These are phyloP conservation scores for Pseudocercospora vitis DNA, from an alignment of 2,329 filamentous ascomycete genomes.

Conservation along the genomic window DNA sequence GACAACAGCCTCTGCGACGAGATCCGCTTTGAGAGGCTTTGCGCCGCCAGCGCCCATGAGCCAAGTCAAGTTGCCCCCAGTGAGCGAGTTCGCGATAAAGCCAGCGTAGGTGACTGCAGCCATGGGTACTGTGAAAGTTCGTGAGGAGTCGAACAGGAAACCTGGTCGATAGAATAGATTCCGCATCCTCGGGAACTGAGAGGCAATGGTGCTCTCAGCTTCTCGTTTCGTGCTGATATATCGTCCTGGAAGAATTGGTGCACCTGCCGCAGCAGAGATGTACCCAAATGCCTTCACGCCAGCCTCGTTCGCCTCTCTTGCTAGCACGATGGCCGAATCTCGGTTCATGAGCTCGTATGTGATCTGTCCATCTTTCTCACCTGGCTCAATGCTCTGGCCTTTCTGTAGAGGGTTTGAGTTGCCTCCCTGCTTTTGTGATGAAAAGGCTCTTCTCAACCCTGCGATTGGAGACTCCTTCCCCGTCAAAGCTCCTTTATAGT, in stretches of 20 bases:
- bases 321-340: conserved; percentile 79
- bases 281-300: conserved; percentile 74
- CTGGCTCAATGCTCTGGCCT: conserved; percentile 60
- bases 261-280: conserved; percentile 83
- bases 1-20: conserved; percentile 84
- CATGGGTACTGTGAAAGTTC: conserved; percentile 79
- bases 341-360: conserved; percentile 98
- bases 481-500: conserved; percentile 90
- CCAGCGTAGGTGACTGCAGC: conserved; percentile 75
- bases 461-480: conserved; percentile 79
- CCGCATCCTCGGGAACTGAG: conserved; percentile 71
- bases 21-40: conserved; percentile 84
- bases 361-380: conserved; percentile 70
- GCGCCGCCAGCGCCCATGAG: conserved; percentile 79
- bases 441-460: conserved; percentile 78
- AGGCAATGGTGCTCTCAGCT: conserved; percentile 74
- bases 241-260: conserved; percentile 76
- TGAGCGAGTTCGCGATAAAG: conserved; percentile 71
- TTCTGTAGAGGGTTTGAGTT: conserved; percentile 67
- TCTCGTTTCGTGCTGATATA: conserved; percentile 93
- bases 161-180: conserved; percentile 80
- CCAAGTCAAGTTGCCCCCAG: conserved; percentile 71
- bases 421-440: conserved; percentile 60
- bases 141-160: conserved; percentile 84
- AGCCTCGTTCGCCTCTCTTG: conserved; percentile 68